phyloP scores from a whole-genome alignment of 2,329 filamentous ascomycete species.

The Plectosphaerella sp. region DNA sequence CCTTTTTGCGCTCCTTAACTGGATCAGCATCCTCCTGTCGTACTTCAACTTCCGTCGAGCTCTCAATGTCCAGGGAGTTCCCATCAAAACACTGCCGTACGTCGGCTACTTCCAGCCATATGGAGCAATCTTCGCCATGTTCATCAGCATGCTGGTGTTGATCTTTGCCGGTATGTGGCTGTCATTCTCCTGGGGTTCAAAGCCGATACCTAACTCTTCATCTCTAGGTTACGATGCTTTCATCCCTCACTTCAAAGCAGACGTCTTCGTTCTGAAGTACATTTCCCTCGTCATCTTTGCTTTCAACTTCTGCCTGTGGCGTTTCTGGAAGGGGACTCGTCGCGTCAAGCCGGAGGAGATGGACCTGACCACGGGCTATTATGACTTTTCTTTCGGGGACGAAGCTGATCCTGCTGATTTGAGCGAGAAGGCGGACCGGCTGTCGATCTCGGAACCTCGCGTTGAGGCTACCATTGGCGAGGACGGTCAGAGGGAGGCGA shows the following conservation, averaged over 20 bases:
- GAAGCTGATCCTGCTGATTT: not conserved
- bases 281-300: constrained; percentile 34
- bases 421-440: not conserved
- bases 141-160: not conserved
- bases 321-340: not conserved
- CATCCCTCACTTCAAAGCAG: constrained; percentile 56
- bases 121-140: not conserved
- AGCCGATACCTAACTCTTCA: not conserved
- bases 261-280: constrained; percentile 59
- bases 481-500: too few species aligned
- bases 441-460: not conserved
- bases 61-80: constrained; percentile 29
- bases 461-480: too few species aligned
- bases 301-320: constrained; percentile 35
- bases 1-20: constrained; percentile 37
- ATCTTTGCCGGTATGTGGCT: not conserved
- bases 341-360: not conserved
- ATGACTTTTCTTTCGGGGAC: not conserved
- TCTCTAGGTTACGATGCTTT: constrained; percentile 56
- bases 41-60: constrained; percentile 32
- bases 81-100: constrained; percentile 28
- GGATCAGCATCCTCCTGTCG: constrained; percentile 31
- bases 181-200: too few species aligned
- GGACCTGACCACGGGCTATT: not conserved
- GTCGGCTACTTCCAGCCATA: constrained; percentile 28